A percentile compares a stretch with the other conserved stretches of the same genome.
These are phyloP conservation scores for Urostyla sp. DNA, from an alignment of 73 alveolate species.

Conservation along the genomic window DNA sequence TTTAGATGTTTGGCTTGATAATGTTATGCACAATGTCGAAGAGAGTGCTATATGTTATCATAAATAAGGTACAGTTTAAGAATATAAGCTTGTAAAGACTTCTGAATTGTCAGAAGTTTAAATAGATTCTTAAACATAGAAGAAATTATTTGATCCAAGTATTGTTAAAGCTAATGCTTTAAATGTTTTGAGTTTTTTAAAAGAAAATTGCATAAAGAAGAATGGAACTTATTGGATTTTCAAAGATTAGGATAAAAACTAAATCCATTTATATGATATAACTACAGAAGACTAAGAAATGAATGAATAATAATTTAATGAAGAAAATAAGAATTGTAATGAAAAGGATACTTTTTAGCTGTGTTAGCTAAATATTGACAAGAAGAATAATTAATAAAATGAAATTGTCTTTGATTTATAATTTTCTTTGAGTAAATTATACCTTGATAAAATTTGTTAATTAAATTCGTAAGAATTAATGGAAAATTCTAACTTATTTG, in stretches of 20 bases:
- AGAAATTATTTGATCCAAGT: slow-evolving; percentile 30
- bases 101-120: slow-evolving; percentile 15
- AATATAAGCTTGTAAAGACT: slow-evolving; percentile 50
- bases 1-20: slow-evolving; percentile 61
- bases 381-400: too few species aligned
- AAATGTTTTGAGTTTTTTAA: slow-evolving; percentile 17
- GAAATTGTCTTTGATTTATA: too few species aligned
- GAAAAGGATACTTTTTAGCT: too few species aligned
- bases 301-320: background rate
- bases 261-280: slow-evolving; percentile 30
- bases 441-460: too few species aligned
- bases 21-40: slow-evolving; percentile 56
- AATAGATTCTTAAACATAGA: background rate
- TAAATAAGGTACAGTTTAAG: slow-evolving; percentile 46
- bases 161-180: slow-evolving; percentile 47
- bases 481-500: too few species aligned
- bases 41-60: slow-evolving; percentile 65
- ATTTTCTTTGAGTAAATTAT: too few species aligned
- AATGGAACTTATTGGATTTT: slow-evolving; percentile 69
- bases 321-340: too few species aligned
- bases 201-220: slow-evolving; percentile 28
- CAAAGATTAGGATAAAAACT: slow-evolving; percentile 34
- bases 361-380: too few species aligned
- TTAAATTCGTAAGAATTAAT: too few species aligned
- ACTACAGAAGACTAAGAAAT: slow-evolving; percentile 35